Conservation (phyloP, 345 rosid species). For the Erodium maritimum region DNA sequence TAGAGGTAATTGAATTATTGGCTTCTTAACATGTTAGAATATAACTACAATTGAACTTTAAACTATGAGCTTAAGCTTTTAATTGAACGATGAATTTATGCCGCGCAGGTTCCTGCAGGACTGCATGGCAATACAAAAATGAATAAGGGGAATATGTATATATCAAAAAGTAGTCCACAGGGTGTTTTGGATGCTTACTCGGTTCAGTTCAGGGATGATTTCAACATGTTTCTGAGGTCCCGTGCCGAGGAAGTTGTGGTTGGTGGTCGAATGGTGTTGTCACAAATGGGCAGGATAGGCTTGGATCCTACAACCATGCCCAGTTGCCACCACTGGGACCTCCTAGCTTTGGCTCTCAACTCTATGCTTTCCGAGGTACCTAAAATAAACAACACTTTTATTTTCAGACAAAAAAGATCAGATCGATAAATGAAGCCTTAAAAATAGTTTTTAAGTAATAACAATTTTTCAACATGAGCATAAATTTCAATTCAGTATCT, state of each 20-base stretch:
- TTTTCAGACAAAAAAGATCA: too few relatives aligned
- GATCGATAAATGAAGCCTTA: too few relatives aligned
- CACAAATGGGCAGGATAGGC: constrained; percentile 42
- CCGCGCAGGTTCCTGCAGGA: constrained; percentile 41
- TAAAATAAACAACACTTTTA: too few relatives aligned
- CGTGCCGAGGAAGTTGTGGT: constrained; percentile 39
- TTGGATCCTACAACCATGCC: constrained; percentile 40
- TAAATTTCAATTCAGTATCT: too few relatives aligned
- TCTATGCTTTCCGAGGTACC: constrained; percentile 43
- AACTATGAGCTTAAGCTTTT: too few relatives aligned
- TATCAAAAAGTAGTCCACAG: constrained; percentile 48
- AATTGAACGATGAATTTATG: too few relatives aligned
- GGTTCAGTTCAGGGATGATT: constrained; percentile 44
- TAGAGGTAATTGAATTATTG: too few relatives aligned
- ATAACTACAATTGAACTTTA: too few relatives aligned
- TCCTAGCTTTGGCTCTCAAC: constrained; percentile 49
- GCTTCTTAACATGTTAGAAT: too few relatives aligned
- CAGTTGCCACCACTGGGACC: constrained; percentile 47
- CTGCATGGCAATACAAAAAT: constrained; percentile 15
- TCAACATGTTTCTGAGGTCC: constrained; percentile 31
- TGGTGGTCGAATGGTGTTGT: constrained; percentile 57
- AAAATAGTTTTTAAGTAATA: too few relatives aligned
- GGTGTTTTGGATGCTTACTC: constrained; percentile 40
- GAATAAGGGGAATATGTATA: constrained; percentile 46
- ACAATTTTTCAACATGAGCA: too few relatives aligned